A percentile compares a stretch with the other conserved stretches of the same genome.
phyloP scores from a whole-genome alignment of 2,329 filamentous ascomycete genomes.

The Helminthosporium solani region DNA sequence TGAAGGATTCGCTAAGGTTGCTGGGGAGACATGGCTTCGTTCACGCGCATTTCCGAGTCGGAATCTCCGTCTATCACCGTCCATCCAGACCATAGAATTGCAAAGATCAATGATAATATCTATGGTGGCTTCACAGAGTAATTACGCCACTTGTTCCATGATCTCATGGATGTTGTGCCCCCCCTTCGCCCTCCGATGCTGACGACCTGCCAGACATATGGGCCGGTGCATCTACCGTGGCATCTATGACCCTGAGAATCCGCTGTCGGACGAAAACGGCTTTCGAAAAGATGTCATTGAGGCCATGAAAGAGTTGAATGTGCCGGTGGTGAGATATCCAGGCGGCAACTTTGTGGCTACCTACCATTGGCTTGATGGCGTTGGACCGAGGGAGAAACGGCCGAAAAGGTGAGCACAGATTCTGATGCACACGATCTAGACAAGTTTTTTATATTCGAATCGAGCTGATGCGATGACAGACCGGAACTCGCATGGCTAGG shows the following conservation, averaged over 20 bases:
- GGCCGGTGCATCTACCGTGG: slow-evolving; percentile 85
- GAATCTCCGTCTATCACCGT: slow-evolving; percentile 66
- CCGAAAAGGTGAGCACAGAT: slow-evolving; percentile 51
- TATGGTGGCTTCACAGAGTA: slow-evolving; percentile 86
- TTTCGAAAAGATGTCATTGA: slow-evolving; percentile 78
- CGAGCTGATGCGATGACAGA: slow-evolving; percentile 38
- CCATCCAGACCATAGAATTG: slow-evolving; percentile 64
- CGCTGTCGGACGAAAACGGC: slow-evolving; percentile 71
- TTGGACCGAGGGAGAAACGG: slow-evolving; percentile 70
- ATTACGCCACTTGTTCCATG: too few species aligned
- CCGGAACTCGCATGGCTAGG: slow-evolving; percentile 80
- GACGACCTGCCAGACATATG: slow-evolving; percentile 66
- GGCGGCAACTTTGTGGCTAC: slow-evolving; percentile 84
- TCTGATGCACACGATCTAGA: neutral
- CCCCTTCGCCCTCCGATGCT: slow-evolving; percentile 8
- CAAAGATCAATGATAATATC: slow-evolving; percentile 75
- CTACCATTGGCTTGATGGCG: slow-evolving; percentile 81
- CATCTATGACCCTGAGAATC: slow-evolving; percentile 75
- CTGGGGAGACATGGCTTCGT: slow-evolving; percentile 63
- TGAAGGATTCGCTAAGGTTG: too few species aligned
- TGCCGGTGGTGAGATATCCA: slow-evolving; percentile 77
- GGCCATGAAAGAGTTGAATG: slow-evolving; percentile 69
- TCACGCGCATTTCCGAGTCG: slow-evolving; percentile 64
- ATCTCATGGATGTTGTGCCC: too few species aligned
- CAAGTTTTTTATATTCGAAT: too few species aligned